These are phyloP conservation scores for Globisporangium splendens DNA, from an alignment of 352 stramenopile species.

Conservation along the genomic window DNA sequence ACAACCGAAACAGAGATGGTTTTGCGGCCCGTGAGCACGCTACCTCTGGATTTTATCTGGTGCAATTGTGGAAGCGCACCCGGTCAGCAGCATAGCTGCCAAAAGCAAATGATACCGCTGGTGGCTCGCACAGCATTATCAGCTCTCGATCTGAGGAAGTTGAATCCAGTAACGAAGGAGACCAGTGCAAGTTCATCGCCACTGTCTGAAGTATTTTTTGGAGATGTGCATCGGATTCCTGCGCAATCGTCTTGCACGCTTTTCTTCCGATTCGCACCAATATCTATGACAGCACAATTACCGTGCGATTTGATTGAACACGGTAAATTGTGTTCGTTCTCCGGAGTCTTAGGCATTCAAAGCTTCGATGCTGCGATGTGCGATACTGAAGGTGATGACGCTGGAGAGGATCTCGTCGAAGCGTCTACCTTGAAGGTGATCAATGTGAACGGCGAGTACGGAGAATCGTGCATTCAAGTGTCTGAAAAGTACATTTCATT, in stretches of 20 bases:
- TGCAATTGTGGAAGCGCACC: slow-evolving; percentile 13
- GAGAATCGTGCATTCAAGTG: slow-evolving; percentile 56
- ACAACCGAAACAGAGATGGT: slow-evolving; percentile 44
- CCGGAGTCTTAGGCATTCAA: slow-evolving; percentile 74
- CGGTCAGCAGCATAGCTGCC: slow-evolving; percentile 6
- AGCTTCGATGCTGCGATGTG: slow-evolving; percentile 33
- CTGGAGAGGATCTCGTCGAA: slow-evolving; percentile 17
- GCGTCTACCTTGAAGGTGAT: slow-evolving; percentile 70
- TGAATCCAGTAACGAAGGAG: slow-evolving; percentile 10
- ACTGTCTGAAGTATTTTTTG: slow-evolving; percentile 40
- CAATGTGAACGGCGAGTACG: slow-evolving; percentile 55
- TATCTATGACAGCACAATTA: slow-evolving; percentile 50
- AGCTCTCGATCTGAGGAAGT: slow-evolving; percentile 23
- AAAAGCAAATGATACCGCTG: slow-evolving; percentile 12
- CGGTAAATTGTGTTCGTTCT: slow-evolving; percentile 54
- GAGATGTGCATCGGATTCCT: slow-evolving; percentile 38
- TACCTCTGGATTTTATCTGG: slow-evolving; percentile 68
- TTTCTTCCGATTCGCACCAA: slow-evolving; percentile 67
- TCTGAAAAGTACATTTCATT: slow-evolving; percentile 51
- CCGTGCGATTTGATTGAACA: slow-evolving; percentile 50
- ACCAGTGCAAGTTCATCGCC: slow-evolving; percentile 6
- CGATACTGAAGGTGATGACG: slow-evolving; percentile 2
- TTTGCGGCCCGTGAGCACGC: slow-evolving; percentile 65
- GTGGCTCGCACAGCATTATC: slow-evolving; percentile 29
- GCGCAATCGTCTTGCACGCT: slow-evolving; percentile 46